Base-by-base conservation (phyloP, 2,329 filamentous ascomycete species). In the Talaromyces sp. region DNA sequence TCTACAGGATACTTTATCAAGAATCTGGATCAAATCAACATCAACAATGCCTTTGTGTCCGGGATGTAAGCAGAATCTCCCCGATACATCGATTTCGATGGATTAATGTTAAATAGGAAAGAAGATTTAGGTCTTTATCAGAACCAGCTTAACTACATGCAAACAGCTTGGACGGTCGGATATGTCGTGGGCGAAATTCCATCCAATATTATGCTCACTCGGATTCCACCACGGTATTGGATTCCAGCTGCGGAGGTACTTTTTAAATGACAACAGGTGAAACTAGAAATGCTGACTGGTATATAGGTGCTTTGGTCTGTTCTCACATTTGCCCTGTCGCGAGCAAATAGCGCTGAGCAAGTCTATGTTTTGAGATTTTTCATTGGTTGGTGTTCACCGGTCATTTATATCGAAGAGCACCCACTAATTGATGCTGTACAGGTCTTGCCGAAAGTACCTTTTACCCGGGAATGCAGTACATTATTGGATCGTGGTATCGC, bases 131-230 rank as follows among this genome's bases (percentile, higher is more conserved):
- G 73, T 1, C 70, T 86, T 23, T 79, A 81, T 53, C 77, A 78
- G 1, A 86, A 86, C 64, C 74, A 87, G 60, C 74, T 86, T 34
- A 85, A 86, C 58, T 82, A 81, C 59, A 81, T 83, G 73, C 76
- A 84, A 57, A 81, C 83, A 0, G 81, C 79, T 31, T 88, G 85
- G 78, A 87, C 83, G 0, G 79, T 84, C 0, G 86, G 86, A 8
- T 88, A 88, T 65, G 82, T 85, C 0, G 75, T 88, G 56, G 81
- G 80, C 3, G 74, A 83, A 60, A 76, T 83, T 12, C 81, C 81
- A 0, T 80, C 75, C 53, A 83, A 84, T 61, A 74, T 85, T 9
- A 72, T 84, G 6, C 70, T 85, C 5, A 84, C 81, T 1, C 75
- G 77, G 9, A 67, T 83, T 14, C 75, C 76, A 8, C 80, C 81